These are phyloP conservation scores for Perkinsus chesapeaki DNA, from an alignment of 169 alveolate genomes.

Conservation along the genomic window DNA sequence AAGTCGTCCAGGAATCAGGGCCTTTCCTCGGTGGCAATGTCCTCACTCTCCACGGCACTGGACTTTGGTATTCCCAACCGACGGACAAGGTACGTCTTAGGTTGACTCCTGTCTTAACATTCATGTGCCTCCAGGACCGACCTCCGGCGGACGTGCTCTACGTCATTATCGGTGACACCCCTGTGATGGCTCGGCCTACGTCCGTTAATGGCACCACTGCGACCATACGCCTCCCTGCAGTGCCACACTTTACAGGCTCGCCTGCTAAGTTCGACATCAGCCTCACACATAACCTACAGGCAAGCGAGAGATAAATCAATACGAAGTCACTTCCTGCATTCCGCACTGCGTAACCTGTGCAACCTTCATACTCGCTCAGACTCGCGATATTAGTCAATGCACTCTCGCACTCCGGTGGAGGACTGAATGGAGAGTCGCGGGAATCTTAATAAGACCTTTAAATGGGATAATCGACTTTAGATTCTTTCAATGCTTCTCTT, in stretches of 20 bases:
- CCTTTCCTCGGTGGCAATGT: background rate
- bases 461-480: no score
- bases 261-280: background rate
- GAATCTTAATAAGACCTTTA: no score
- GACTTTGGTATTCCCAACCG: background rate
- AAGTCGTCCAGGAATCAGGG: background rate
- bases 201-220: background rate
- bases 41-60: background rate
- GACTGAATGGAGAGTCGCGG: no score
- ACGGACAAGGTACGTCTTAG: background rate
- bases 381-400: no score
- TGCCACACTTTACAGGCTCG: background rate
- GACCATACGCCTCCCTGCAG: background rate
- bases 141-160: background rate
- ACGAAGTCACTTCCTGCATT: no score
- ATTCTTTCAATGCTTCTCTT: no score
- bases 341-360: no score
- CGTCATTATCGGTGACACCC: conserved; percentile 10
- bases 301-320: no score
- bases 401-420: no score
- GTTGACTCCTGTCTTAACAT: no score
- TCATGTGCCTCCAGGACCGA: background rate
- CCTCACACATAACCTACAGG: conserved; percentile 8
- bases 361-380: no score
- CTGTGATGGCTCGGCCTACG: background rate